Base-by-base conservation (phyloP, 2,329 filamentous ascomycete species). In the Colletotrichum chlorophyti region DNA sequence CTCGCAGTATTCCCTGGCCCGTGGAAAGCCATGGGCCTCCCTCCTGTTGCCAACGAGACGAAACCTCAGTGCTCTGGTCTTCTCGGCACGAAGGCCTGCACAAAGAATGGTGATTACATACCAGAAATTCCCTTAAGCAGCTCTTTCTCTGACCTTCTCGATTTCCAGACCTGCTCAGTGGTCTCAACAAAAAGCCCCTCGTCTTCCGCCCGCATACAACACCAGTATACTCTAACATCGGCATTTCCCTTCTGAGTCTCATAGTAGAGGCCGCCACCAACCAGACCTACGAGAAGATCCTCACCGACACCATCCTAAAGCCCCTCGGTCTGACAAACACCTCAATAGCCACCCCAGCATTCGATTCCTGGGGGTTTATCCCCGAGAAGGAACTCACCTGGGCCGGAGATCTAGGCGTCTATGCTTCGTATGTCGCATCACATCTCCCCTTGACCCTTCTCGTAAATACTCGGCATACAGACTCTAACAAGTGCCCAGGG, bases 311-410 rank as follows among this genome's bases (percentile, higher is more conserved):
- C 9, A 74, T 85, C 34, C 72, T 79, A 17, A 67, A 74, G 6
- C 73, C 74, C 1, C 71, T 79, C 0, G 71, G 70, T 2, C 74
- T 84, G 67, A 69, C 68, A 5, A 72, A 70, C 4, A 79, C 79
- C 1, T 74, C 71, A 4, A 70, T 74, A 2, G 61, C 69, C 7
- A 67, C 68, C 1, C 77, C 76, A 2, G 65, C 70, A 10, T 60
- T 21, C 51, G 61, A 64, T 9, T 34, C 52, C 0, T 52, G 67
- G 21, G 70, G 73, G 3, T 76, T 76, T 27, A 70, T 78, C 12
- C 74, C 75, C 3, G 29, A 65, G 10, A 66, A 66, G 7, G 73
- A 78, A 15, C n/a, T 54, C 0, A 71, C 65, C 5, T 77, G 75
- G 73, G 71, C 74, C 41, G 48, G 62, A 1, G 69, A 69, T 5